Percentiles rank a stretch among this genome's conserved stretches.
Conservation (phyloP, 2,329 filamentous ascomycete genomes). For the Ascochyta lentis region DNA sequence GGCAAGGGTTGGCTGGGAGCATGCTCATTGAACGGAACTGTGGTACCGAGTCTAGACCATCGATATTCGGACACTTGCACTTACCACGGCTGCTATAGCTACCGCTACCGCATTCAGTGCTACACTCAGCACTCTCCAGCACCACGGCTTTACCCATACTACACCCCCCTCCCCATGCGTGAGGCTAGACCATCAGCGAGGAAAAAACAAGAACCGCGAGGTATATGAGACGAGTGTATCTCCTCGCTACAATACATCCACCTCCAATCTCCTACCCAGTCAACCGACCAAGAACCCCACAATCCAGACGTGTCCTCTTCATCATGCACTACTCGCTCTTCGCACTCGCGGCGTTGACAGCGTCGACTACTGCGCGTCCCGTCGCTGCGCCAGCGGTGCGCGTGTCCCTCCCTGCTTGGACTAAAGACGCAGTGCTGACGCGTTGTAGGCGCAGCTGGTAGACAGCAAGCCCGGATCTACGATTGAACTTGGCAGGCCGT, state of each 20-base stretch:
- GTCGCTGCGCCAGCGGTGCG: not conserved
- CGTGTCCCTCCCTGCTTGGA: too few species aligned
- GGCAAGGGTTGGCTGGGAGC: too few species aligned
- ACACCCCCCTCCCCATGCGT: not conserved
- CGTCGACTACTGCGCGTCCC: not conserved
- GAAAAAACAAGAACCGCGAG: not conserved
- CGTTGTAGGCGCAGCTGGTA: not conserved
- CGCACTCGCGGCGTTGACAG: not conserved
- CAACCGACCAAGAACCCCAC: not conserved
- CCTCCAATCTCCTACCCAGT: not conserved
- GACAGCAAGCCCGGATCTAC: constrained; percentile 7
- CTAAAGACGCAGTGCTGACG: not conserved
- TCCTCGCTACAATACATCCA: not conserved
- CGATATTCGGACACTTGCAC: not conserved
- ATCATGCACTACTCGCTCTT: not conserved
- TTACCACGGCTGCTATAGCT: not conserved
- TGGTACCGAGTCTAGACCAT: not conserved
- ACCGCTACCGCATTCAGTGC: not conserved
- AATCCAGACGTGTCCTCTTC: not conserved
- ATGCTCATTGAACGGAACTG: not conserved
- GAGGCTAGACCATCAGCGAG: not conserved
- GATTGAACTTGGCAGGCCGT: constrained; percentile 24
- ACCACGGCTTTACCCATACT: constrained; percentile 5
- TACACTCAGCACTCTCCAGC: not conserved
- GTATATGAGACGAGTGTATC: not conserved